Evolutionary conservation across 2,329 filamentous ascomycete genomes (phyloP).

Genomic region (Pseudocercospora vitis): DNA sequence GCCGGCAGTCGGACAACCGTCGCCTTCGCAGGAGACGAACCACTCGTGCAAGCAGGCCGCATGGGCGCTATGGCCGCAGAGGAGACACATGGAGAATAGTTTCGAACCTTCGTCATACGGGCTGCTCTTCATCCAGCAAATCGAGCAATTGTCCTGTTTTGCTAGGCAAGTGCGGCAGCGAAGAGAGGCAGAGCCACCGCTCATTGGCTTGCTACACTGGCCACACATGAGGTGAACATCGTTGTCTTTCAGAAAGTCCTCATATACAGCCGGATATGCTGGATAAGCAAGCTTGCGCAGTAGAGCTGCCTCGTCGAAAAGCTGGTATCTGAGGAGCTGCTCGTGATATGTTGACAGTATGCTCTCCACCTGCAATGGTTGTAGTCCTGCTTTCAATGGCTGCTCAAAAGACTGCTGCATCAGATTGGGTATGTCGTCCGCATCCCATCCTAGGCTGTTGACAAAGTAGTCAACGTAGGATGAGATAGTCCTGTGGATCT

Average conservation of each 20-base stretch:
- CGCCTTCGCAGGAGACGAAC: conserved; percentile 52
- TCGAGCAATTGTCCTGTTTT: conserved; percentile 45
- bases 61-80: conserved; percentile 63
- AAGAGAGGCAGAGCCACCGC: conserved; percentile 47
- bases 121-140: conserved; percentile 47
- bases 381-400: conserved; percentile 46
- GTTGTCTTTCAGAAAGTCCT: conserved; percentile 56
- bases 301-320: conserved; percentile 55
- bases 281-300: conserved; percentile 58
- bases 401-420: conserved; percentile 43
- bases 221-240: conserved; percentile 57
- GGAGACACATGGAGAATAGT: conserved; percentile 52
- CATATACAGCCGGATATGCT: conserved; percentile 57
- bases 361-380: conserved; percentile 54
- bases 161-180: conserved; percentile 53
- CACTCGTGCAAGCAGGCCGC: conserved; percentile 57
- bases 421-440: conserved; percentile 39
- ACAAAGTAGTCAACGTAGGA: conserved; percentile 46
- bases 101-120: conserved; percentile 31
- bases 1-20: conserved; percentile 60
- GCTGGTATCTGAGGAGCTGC: conserved; percentile 50
- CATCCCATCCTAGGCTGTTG: conserved; percentile 34
- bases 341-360: conserved; percentile 60
- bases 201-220: conserved; percentile 56
- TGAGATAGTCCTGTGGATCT: conserved; percentile 39